Evolutionary conservation across 371 early-diverging fungal species (phyloP), one percentile per base, ranked within the genome.

Genomic region (Thermomucor indicae-seudaticae): DNA sequence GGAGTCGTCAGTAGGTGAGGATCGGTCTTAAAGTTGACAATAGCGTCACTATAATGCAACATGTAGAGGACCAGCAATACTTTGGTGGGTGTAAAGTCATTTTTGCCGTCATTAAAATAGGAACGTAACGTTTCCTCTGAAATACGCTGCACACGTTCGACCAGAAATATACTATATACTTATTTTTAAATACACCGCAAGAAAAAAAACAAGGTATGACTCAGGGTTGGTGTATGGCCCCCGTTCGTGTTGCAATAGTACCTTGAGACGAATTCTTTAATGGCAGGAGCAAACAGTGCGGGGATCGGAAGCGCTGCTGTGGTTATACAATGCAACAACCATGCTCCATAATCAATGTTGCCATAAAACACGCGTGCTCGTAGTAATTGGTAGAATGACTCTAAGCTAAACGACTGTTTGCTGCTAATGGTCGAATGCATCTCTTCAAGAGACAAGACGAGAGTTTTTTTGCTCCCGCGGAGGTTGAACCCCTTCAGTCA

Each of bases 261-360:
- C 73, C 69, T 62, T 27, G 35, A 46, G 8, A 66, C 73, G 49
- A 62, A 73, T 50, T 73, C 70, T 31, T 64, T 59, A 44, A 69
- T 69, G 41, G 67, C 60, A 43, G 52, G 52, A 45, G 57, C 52
- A 48, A 66, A 66, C 35, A 62, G 57, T 37, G 60, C 40, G 22
- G 62, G 60, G 27, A 73, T 57, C 7, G 73, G 73, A 19, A 73
- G 39, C 0, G 69, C 60, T 6, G 70, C 69, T 45, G 62, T 44
- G 2, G 29, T 48, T 45, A 73, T 64, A 27, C 63, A 64, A 29
- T 73, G 58, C 35, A 69, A 47, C 20, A 73, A 23, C 70, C 67
- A 66, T 25, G 50, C 43, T 10, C 55, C 51, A 47, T 73, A 73
- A 19, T 73, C 58, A 8, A 56, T 51, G 16, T 35, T 58, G 46